Conservation (phyloP, 768 basidiomycete species). For the Lentinula lateritia region DNA sequence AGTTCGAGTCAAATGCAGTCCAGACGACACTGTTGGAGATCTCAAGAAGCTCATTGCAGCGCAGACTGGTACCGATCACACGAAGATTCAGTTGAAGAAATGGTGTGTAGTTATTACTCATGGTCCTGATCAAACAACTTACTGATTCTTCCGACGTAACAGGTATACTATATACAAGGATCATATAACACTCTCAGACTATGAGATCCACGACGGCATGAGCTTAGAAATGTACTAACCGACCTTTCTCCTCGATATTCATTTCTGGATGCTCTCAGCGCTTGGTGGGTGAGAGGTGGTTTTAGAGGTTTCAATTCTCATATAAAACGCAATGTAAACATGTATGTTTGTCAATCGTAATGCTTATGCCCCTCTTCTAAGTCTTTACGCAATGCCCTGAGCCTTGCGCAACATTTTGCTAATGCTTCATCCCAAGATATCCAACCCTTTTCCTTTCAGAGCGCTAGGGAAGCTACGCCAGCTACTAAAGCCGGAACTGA, state of each 20-base stretch:
- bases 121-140: background rate
- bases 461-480: background rate
- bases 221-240: conserved; percentile 85
- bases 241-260: background rate
- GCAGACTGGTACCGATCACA: conserved; percentile 82
- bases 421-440: background rate
- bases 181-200: conserved; percentile 88
- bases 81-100: conserved; percentile 94
- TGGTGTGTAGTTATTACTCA: conserved; percentile 54
- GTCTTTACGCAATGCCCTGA: too few species aligned
- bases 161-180: conserved; percentile 98
- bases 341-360: background rate
- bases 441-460: background rate
- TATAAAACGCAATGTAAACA: background rate
- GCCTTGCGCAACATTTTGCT: too few species aligned
- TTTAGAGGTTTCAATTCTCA: background rate
- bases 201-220: conserved; percentile 92
- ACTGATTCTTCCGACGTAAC: background rate
- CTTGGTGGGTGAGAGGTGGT: background rate
- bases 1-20: conserved; percentile 95
- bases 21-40: conserved; percentile 95
- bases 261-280: background rate
- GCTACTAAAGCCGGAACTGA: background rate
- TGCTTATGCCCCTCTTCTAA: background rate
- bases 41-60: conserved; percentile 96